A percentile compares a stretch with the other conserved stretches of the same genome.
These are phyloP conservation scores for Tanozyma kutaoensis DNA, from an alignment of 805 yeast species.

Conservation along the genomic window DNA sequence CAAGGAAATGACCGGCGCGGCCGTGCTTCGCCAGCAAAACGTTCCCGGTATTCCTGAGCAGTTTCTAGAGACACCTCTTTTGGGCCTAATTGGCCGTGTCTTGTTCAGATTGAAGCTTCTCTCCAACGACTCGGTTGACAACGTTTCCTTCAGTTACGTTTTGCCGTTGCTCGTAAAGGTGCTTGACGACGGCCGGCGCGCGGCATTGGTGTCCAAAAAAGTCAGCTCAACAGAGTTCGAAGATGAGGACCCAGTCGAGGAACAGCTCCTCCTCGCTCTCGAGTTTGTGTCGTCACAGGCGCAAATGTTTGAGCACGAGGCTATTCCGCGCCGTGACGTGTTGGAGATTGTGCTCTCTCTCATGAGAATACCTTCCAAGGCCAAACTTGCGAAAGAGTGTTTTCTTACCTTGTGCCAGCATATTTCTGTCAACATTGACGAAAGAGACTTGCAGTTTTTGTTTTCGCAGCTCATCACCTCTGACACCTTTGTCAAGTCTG, in stretches of 20 bases:
- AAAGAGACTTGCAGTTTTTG: conserved; percentile 44
- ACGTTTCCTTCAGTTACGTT: conserved; percentile 54
- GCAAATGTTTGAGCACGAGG: conserved; percentile 50
- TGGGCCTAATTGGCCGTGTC: conserved; percentile 47
- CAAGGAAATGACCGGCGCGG: conserved; percentile 49
- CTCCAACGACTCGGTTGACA: conserved; percentile 59
- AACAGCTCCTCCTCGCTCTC: conserved; percentile 62
- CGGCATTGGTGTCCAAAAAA: conserved; percentile 39
- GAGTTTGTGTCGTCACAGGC: conserved; percentile 62
- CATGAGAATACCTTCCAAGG: conserved; percentile 62
- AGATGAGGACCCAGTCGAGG: conserved; percentile 83
- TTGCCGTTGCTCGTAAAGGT: conserved; percentile 65
- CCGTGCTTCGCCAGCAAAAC: conserved; percentile 47
- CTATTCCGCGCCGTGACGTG: conserved; percentile 58
- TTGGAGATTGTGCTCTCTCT: conserved; percentile 50
- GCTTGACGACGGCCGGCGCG: conserved; percentile 49
- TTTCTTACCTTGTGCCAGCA: conserved; percentile 66
- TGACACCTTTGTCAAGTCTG: conserved; percentile 58
- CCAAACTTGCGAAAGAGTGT: conserved; percentile 75
- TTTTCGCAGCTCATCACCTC: conserved; percentile 45
- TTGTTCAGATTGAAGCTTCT: conserved; percentile 65
- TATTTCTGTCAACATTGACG: conserved; percentile 48
- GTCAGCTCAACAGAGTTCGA: conserved; percentile 51
- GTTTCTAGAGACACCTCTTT: conserved; percentile 36
- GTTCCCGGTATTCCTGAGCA: conserved; percentile 32